Evolutionary conservation across 2,329 filamentous ascomycete genomes (phyloP), one percentile per base, ranked within the genome.

Genomic region (Coniella vitis): DNA sequence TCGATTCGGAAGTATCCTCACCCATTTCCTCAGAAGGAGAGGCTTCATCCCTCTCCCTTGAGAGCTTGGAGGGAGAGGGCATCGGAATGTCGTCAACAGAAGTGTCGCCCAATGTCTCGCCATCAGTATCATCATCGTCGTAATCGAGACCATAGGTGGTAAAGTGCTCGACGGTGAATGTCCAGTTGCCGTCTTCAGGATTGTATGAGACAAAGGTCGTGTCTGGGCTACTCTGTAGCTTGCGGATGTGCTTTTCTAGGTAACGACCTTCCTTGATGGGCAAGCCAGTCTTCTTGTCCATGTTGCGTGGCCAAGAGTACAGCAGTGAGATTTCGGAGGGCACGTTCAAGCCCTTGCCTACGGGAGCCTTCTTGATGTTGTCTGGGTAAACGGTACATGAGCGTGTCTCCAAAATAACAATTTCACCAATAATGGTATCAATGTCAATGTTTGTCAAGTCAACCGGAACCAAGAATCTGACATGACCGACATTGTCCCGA

Each of bases 91-190:
- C 52, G 5, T 57, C 55, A 12, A 48, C 35, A 14, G 63, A 69
- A 57, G 67, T 58, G 29, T 61, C 60, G 51, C 58, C 60, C 29
- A 72, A 68, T 53, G 74, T 72, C 58, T 80, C 80, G 7, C 73
- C 73, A 40, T 84, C 73, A 7, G 79, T 81, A 44, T 87, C 84
- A 22, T 88, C 84, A 38, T 90, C 87, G 45, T 83, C 79, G 36
- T 87, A 88, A 55, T 91, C 86, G 47, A 97, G 75, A 36, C 87
- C 90, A 62, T 98, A 98, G 1, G 90, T 95, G 1, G 91, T 97
- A 65, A 94, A 98, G 66, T 98, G 93, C 60, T 91, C 83, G n/a
- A 98, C 93, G 9, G 75, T 82, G 70, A 98, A 98, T 13, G 80
- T 79, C 94, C 94, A 98, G 40, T 87, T 78, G 45, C 91, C 93